Base-by-base conservation (phyloP, 257 asterid species). In the Jacaranda mimosifolia region DNA sequence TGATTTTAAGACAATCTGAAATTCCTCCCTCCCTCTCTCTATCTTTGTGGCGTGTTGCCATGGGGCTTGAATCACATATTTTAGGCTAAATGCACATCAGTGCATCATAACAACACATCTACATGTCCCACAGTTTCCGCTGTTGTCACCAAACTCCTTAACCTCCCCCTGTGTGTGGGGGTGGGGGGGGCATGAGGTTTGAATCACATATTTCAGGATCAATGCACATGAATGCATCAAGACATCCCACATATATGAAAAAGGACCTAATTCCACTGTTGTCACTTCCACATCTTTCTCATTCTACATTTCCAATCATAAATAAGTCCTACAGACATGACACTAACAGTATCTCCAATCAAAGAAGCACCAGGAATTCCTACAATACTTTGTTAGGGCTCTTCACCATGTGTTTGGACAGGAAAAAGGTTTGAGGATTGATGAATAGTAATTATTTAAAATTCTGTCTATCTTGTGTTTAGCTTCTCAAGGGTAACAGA, bases 281-380 rank as follows among this genome's bases (percentile, higher is more conserved):
- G 76, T 55, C 65, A 48, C 38, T 6, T 64, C 40, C 55, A 57
- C 51, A 75, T 58, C 56, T 19, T 68, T 70, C 73, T 9, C 74
- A 57, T 9, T 18, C 77, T 35, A 42, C 63, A 42, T 52, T 32
- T 55, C 64, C 21, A 72, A 70, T 63, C 73, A 78, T 39, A 74
- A 57, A 62, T 13, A 78, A 59, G 42, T 64, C 36, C 56, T 65
- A 14, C 43, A 39, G 68, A 38, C 70, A 52, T 43, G 17, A 26
- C 18, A 17, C 51, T 26, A 71, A 51, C 66, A 51, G 17, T 38
- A 64, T 58, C 43, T 57, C 72, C 43, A 40, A 48, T 55, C n/a
- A 71, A 65, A 56, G 67, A 71, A 55, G 74, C 66, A 58, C 69
- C 14, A 39, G 73, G 36, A 53, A 52, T 32, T 18, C 55, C 21